Percentiles rank a stretch among this genome's conserved stretches.
Conservation (phyloP, 1,139 yeast genomes). For the Saccharomyces hybrid region DNA sequence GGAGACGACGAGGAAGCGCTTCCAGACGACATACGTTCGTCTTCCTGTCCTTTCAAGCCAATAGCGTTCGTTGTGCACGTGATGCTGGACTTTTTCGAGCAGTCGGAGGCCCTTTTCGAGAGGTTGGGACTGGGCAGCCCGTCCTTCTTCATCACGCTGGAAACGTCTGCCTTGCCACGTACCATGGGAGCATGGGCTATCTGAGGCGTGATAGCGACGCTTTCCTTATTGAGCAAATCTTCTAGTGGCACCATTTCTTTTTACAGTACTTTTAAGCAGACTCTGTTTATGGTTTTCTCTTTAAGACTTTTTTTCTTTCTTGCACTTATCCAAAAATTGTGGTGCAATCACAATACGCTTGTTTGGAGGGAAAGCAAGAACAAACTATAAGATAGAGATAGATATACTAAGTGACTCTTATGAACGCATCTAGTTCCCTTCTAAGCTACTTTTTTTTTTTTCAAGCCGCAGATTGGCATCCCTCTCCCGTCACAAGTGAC, state of each 20-base stretch:
- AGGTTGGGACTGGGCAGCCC: background rate
- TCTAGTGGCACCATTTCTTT: slow-evolving; percentile 14
- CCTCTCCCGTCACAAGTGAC: background rate
- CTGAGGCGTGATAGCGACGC: background rate
- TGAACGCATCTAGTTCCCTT: background rate
- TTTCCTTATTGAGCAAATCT: slow-evolving; percentile 18
- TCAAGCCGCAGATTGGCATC: background rate
- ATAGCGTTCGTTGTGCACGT: background rate
- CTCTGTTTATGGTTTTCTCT: background rate
- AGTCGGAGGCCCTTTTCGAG: background rate
- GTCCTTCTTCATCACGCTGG: background rate
- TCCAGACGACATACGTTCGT: background rate
- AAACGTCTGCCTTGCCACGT: background rate
- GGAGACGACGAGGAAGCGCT: background rate
- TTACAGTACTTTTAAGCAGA: background rate
- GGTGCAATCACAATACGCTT: background rate
- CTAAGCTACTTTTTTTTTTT: background rate
- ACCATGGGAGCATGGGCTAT: background rate
- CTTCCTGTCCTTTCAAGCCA: background rate
- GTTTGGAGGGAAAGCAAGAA: background rate
- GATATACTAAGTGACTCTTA: background rate
- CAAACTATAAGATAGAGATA: background rate
- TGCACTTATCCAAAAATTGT: background rate
- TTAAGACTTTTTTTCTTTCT: background rate
- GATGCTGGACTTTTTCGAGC: background rate